Percentiles rank a stretch among this genome's conserved stretches.
Conservation (phyloP, 2,329 filamentous ascomycete species). For the Zasmidium angulare region DNA sequence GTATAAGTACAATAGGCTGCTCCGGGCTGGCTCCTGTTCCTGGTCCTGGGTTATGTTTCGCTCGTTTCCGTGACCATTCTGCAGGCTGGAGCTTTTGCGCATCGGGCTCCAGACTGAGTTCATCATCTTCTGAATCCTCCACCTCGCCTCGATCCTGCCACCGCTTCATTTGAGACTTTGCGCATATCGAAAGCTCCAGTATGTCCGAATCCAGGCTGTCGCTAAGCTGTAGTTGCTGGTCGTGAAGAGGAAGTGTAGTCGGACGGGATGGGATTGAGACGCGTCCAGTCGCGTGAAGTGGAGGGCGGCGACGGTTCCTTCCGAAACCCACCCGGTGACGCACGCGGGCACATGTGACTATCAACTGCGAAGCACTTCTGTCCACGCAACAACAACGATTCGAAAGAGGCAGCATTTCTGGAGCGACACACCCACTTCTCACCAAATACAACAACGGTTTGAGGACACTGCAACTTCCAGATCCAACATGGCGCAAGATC, state of each 20-base stretch:
- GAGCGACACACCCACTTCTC: not conserved
- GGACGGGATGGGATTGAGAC: not conserved
- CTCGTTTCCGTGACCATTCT: constrained; percentile 24
- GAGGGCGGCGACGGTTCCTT: not conserved
- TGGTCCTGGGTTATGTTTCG: constrained; percentile 10
- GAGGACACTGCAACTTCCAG: not conserved
- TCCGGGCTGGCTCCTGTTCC: not conserved
- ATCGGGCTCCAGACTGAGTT: constrained; percentile 30
- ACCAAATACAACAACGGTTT: not conserved
- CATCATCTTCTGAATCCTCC: constrained; percentile 53
- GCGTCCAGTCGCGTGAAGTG: constrained; percentile 5
- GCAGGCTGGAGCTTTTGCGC: constrained; percentile 16
- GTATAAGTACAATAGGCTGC: not conserved
- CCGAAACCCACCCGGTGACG: not conserved
- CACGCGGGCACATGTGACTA: not conserved
- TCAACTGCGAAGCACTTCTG: not conserved
- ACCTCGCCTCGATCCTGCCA: constrained; percentile 52
- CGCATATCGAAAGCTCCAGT: constrained; percentile 17
- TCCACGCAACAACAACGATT: not conserved
- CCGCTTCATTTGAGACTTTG: constrained; percentile 44
- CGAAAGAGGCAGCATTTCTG: not conserved
- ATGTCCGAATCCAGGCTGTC: not conserved
- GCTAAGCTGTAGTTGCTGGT: not conserved
- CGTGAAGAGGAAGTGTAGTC: not conserved
- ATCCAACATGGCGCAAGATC: constrained; percentile 68